Percentiles rank a stretch among this genome's conserved stretches.
phyloP scores from a whole-genome alignment of 1,284 basidiomycete genomes.

The Moesziomyces sp. region DNA sequence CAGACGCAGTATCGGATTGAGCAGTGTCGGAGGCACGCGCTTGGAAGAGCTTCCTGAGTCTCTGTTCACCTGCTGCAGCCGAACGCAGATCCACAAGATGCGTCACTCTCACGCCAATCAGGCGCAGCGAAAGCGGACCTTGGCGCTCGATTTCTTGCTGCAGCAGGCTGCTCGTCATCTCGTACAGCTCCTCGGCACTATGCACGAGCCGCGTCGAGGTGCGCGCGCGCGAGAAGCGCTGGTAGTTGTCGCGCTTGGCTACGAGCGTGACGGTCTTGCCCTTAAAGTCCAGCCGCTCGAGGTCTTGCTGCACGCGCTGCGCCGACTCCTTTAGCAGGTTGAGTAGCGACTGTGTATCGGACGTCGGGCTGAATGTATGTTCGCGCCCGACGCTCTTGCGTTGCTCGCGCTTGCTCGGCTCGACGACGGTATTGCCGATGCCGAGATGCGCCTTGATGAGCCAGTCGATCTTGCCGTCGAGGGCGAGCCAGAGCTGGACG shows the following conservation, averaged over 20 bases:
- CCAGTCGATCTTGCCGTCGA: slow-evolving; percentile 57
- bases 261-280: slow-evolving; percentile 60
- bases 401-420: slow-evolving; percentile 56
- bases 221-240: slow-evolving; percentile 59
- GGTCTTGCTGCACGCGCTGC: slow-evolving; percentile 55
- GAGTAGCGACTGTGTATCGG: slow-evolving; percentile 37
- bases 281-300: slow-evolving; percentile 54
- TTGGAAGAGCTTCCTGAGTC: slow-evolving; percentile 39
- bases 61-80: slow-evolving; percentile 37
- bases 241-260: slow-evolving; percentile 58
- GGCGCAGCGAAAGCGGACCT: slow-evolving; percentile 44
- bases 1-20: no score
- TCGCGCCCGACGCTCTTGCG: slow-evolving; percentile 65
- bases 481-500: slow-evolving; percentile 57
- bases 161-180: slow-evolving; percentile 42
- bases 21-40: not conserved
- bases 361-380: slow-evolving; percentile 62
- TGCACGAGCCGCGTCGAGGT: slow-evolving; percentile 33
- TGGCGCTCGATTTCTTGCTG: slow-evolving; percentile 46
- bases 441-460: slow-evolving; percentile 61
- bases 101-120: slow-evolving; percentile 60
- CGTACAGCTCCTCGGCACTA: slow-evolving; percentile 56
- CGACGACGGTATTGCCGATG: slow-evolving; percentile 55
- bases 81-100: slow-evolving; percentile 51
- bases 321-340: slow-evolving; percentile 51